Evolutionary conservation across 257 asterid genomes (phyloP).

Genomic region (Ocimum tenuiflorum): DNA sequence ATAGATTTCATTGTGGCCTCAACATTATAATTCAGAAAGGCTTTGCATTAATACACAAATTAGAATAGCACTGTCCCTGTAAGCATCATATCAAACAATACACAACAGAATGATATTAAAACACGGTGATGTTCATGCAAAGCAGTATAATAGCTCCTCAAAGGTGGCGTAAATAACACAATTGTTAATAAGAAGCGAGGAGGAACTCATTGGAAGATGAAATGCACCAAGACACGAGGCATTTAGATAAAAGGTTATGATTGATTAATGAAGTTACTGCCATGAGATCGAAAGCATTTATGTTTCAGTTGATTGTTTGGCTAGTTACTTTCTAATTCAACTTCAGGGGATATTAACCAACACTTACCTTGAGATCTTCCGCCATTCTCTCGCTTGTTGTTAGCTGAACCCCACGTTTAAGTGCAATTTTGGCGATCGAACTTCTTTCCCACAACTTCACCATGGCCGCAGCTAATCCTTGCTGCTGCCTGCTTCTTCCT

Average conservation of each 20-base stretch:
- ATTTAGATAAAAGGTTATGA: conserved; percentile 2
- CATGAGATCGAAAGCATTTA: background rate
- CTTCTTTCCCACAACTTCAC: conserved; percentile 89
- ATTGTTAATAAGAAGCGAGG: background rate
- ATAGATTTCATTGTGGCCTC: background rate
- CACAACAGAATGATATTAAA: background rate
- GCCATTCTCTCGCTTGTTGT: conserved; percentile 99
- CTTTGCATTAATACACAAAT: background rate
- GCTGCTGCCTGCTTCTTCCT: conserved; percentile 99
- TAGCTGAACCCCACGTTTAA: conserved; percentile 92
- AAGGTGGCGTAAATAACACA: background rate
- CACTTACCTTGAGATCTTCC: conserved; percentile 86
- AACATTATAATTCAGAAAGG: background rate
- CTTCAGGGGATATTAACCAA: background rate
- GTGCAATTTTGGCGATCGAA: conserved; percentile 77
- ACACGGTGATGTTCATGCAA: background rate
- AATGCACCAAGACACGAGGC: background rate
- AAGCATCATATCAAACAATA: background rate
- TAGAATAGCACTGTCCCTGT: background rate
- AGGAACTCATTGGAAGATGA: background rate
- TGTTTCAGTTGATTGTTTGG: background rate
- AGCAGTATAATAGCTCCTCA: background rate
- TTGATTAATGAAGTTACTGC: background rate
- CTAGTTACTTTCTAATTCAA: background rate
- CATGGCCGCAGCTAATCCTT: conserved; percentile 92